Conservation (phyloP, 371 early-diverging fungal genomes). For the Actinomucor elegans region DNA sequence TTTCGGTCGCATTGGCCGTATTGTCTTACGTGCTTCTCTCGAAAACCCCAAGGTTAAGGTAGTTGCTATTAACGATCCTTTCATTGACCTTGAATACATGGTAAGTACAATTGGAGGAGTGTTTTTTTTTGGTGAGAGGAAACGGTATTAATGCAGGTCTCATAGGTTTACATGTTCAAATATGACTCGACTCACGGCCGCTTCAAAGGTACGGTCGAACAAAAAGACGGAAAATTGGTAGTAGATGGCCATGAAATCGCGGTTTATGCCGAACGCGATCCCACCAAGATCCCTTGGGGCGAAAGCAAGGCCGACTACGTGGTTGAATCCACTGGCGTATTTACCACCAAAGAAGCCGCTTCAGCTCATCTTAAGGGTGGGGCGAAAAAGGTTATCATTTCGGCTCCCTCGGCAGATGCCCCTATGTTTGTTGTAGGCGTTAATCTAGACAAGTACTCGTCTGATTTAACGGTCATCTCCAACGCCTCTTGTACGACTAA, state of each 20-base stretch:
- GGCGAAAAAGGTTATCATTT: constrained; percentile 98
- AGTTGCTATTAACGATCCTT: constrained; percentile 98
- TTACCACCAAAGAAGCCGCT: constrained; percentile 92
- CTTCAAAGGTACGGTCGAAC: constrained; percentile 77
- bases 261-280: constrained; percentile 37
- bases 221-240: constrained; percentile 81
- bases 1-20: constrained; percentile 98
- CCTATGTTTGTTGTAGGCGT: constrained; percentile 94
- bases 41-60: constrained; percentile 80
- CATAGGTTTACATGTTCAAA: constrained; percentile 90
- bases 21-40: constrained; percentile 93
- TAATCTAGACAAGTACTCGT: constrained; percentile 91
- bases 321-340: constrained; percentile 99
- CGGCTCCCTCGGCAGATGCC: constrained; percentile 94
- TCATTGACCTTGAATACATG: constrained; percentile 96
- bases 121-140: too few species aligned
- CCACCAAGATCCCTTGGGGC: constrained; percentile 94
- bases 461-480: constrained; percentile 85
- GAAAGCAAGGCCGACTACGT: constrained; percentile 90
- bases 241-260: constrained; percentile 63
- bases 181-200: constrained; percentile 99
- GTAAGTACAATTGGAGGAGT: too few species aligned
- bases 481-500: constrained; percentile 99
- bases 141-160: not conserved
- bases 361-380: constrained; percentile 90